A percentile compares a stretch with the other conserved stretches of the same genome.
Conservation (phyloP, 2,329 filamentous ascomycete species). For the Pyrenochaeta sp. region DNA sequence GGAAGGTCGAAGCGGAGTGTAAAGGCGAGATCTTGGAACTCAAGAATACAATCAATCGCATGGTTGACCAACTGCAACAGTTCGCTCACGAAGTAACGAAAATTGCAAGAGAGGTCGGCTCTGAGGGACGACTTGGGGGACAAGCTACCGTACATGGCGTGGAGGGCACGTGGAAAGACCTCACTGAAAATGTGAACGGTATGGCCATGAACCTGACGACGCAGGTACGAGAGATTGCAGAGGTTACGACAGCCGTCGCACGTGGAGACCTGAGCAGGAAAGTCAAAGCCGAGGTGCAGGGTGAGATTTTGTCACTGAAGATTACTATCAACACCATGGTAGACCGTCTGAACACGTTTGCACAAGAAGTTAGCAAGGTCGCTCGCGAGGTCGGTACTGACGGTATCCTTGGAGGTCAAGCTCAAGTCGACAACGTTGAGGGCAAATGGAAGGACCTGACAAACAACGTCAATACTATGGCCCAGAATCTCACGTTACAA, state of each 20-base stretch:
- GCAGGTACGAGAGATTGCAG: conserved; percentile 62
- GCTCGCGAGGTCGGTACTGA: conserved; percentile 71
- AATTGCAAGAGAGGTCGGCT: conserved; percentile 62
- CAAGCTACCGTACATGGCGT: conserved; percentile 63
- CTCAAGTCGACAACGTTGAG: conserved; percentile 70
- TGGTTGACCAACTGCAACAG: conserved; percentile 62
- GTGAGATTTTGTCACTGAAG: conserved; percentile 71
- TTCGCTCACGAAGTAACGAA: conserved; percentile 64
- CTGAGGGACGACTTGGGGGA: conserved; percentile 60
- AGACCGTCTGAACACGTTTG: conserved; percentile 69
- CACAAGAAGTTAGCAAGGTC: conserved; percentile 72
- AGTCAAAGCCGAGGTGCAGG: conserved; percentile 61
- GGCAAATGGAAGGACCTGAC: conserved; percentile 73
- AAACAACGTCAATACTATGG: conserved; percentile 74
- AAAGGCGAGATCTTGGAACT: conserved; percentile 62
- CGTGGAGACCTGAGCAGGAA: conserved; percentile 62
- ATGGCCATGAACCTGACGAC: conserved; percentile 63
- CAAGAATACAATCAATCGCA: conserved; percentile 62
- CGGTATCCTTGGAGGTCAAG: conserved; percentile 70
- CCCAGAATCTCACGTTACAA: conserved; percentile 69
- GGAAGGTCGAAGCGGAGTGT: conserved; percentile 61
- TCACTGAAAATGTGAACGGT: conserved; percentile 63
- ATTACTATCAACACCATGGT: conserved; percentile 82
- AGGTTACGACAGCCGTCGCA: conserved; percentile 62
- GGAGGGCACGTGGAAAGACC: conserved; percentile 62